phyloP scores from a whole-genome alignment of 1,284 basidiomycete genomes.

The Agaricales sp. region DNA sequence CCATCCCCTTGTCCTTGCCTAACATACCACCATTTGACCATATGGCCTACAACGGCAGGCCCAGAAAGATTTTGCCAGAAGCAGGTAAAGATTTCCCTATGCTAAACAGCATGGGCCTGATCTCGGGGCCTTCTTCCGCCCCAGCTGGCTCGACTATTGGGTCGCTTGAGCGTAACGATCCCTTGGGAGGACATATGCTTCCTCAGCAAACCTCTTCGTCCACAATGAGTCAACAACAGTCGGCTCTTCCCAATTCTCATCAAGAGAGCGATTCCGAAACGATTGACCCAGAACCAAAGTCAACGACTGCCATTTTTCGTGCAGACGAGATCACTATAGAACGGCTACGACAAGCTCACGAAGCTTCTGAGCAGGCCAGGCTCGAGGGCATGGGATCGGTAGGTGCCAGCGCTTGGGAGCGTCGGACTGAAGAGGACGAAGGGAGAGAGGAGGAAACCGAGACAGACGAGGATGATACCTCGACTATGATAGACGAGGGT shows the following conservation, averaged over 20 bases:
- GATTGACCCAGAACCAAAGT: constrained; percentile 38
- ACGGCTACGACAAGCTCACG: constrained; percentile 73
- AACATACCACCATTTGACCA: constrained; percentile 66
- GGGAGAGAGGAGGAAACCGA: constrained; percentile 49
- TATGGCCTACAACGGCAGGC: constrained; percentile 63
- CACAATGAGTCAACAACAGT: constrained; percentile 18
- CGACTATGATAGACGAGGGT: constrained; percentile 23
- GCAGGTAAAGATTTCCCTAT: constrained; percentile 60
- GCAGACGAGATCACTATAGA: constrained; percentile 68
- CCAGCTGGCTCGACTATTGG: constrained; percentile 33
- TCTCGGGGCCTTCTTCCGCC: constrained; percentile 39
- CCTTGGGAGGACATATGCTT: constrained; percentile 30
- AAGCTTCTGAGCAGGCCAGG: constrained; percentile 40
- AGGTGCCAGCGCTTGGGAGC: constrained; percentile 26
- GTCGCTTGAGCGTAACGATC: constrained; percentile 40
- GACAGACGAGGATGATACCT: constrained; percentile 60
- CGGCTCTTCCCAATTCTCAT: constrained; percentile 21
- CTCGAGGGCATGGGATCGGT: constrained; percentile 23
- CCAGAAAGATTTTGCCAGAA: constrained; percentile 71
- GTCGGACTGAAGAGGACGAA: constrained; percentile 34
- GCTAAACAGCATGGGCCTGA: constrained; percentile 46
- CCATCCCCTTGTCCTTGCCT: constrained; percentile 53
- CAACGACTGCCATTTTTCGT: constrained; percentile 76
- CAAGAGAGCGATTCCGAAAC: constrained; percentile 18
- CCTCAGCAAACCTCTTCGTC: constrained; percentile 17